Evolutionary conservation across 768 basidiomycete species (phyloP), one percentile per base, ranked within the genome.

Genomic region (Strobilomyces confusus): DNA sequence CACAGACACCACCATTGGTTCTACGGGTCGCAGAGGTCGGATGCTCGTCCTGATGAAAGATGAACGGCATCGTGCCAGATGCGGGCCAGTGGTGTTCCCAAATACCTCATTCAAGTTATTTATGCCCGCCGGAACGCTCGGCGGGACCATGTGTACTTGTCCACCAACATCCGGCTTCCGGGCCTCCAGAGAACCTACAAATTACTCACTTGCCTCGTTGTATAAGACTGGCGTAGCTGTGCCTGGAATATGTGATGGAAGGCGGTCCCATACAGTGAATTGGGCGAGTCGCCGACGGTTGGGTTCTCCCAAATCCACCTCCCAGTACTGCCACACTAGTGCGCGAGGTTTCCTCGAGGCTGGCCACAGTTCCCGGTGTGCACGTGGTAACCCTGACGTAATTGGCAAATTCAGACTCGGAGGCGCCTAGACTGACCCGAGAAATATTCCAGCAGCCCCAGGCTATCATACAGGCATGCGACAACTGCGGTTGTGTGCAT

Each of bases 301-400:
- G 43, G 20, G 26, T 17, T 47, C 14, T 36, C 17, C 30, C 14
- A 42, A 48, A 23, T 32, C 29, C 36, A 23, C 15, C 5, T 33
- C 19, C 36, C 17, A 19, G 36, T 19, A 71, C 57, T 29, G 69
- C 68, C 68, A 59, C 57, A n/a, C n/a, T n/a, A 44, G 34, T 25
- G 44, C 54, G 52, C 45, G 38, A 64, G 64, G 58, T 43, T 49
- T 13, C 65, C 69, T 69, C 59, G 63, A 71, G 67, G 67, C 55
- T 37, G 29, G n/a, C n/a, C n/a, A n/a, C n/a, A n/a, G n/a, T n/a
- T n/a, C n/a, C n/a, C n/a, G n/a, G n/a, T n/a, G n/a, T n/a, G n/a
- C n/a, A n/a, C n/a, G n/a, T n/a, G n/a, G n/a, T n/a, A n/a, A n/a
- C n/a, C n/a, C n/a, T n/a, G n/a, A n/a, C n/a, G n/a, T n/a, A n/a